Evolutionary conservation across 345 rosid genomes (phyloP), one percentile per base, ranked within the genome.

Genomic region (Camelina sativa): DNA sequence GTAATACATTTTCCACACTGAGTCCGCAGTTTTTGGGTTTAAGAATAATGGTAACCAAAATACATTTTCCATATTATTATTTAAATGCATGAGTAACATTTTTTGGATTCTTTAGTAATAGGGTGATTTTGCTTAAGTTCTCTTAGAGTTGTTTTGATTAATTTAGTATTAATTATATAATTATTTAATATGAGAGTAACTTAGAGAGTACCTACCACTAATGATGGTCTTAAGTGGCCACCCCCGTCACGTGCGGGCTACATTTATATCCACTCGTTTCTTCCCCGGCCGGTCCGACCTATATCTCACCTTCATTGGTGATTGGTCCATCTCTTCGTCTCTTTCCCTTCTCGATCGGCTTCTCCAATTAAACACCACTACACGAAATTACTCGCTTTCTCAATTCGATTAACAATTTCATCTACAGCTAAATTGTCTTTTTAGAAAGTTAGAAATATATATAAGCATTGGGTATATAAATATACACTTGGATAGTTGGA

Each of bases 161-260:
- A n/a, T n/a, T n/a, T n/a, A n/a, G n/a, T n/a, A n/a, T n/a, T n/a
- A n/a, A n/a, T n/a, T n/a, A n/a, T n/a, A n/a, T n/a, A n/a, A n/a
- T n/a, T n/a, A n/a, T n/a, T n/a, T n/a, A n/a, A n/a, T n/a, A n/a
- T n/a, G n/a, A n/a, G n/a, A n/a, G n/a, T n/a, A n/a, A n/a, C n/a
- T n/a, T n/a, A n/a, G n/a, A n/a, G n/a, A n/a, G n/a, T n/a, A n/a
- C n/a, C n/a, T n/a, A n/a, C n/a, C n/a, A n/a, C n/a, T n/a, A n/a
- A n/a, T n/a, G n/a, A n/a, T n/a, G n/a, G n/a, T n/a, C n/a, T 20
- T 20, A 19, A 60, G 47, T 59, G 64, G 40, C 65, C 79, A 69
- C 74, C 64, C 63, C 64, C 63, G 70, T 62, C 74, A 53, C 79
- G 74, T 76, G 79, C 70, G 74, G 74, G 64, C 69, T 69, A 69